Evolutionary conservation across 345 rosid genomes (phyloP), one percentile per base, ranked within the genome.

Genomic region (Iberis pinnata): DNA sequence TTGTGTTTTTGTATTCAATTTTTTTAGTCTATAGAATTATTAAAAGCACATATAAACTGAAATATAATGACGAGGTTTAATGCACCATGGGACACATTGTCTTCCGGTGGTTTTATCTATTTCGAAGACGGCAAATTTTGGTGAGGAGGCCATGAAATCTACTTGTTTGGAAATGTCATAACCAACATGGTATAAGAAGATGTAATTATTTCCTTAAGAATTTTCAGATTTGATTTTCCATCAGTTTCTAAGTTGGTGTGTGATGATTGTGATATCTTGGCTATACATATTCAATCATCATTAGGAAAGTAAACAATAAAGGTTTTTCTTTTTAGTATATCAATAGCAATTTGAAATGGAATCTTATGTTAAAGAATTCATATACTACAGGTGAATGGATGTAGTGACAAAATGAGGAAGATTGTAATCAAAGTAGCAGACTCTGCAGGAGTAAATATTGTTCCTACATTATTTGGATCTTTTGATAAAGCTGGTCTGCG

Each of bases 351-450:
- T 4, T 38, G 31, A 27, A 31, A 9, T 38, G 33, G 43, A 24
- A 27, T 24, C 45, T 48, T 64, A 12, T 12, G 17, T 59, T 22
- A 24, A 42, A 10, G 49, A 2, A 13, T 48, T 43, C 38, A n/a
- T 55, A 12, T 17, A 29, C 48, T 57, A 37, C 56, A 88, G 98
- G 97, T 92, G 44, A 92, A 92, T 70, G 71, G 95, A 57, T 85
- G 95, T 42, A 75, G 70, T 38, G 97, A 95, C 1, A 81, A 81
- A 56, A 88, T 92, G 97, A 95, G 98, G 35, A 80, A 86, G 64
- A 84, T 94, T 63, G 85, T 92, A 24, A 80, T 88, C 57, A 74
- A 73, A 74, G 97, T 90, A 8, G 97, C 94, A 9, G 88, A 81
- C 18, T 71, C 86, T 64, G 97, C 88, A 2, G 95, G 98, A 29